phyloP scores from a whole-genome alignment of 768 basidiomycete genomes.

The Sarcomyxa edulis region DNA sequence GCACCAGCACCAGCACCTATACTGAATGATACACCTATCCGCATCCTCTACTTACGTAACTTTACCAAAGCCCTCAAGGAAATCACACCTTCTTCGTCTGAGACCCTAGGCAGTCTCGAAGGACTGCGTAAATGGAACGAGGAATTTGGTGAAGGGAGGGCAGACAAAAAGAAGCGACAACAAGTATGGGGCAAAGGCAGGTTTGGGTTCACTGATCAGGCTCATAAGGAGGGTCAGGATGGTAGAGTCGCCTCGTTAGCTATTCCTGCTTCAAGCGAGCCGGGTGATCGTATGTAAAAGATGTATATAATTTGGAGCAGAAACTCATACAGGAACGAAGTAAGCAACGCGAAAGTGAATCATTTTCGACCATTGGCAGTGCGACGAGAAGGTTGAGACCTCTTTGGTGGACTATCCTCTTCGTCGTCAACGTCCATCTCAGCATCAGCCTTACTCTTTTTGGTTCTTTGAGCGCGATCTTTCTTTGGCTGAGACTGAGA shows the following conservation, averaged over 20 bases:
- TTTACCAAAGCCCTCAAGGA: conserved; percentile 84
- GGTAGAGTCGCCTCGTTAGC: conserved; percentile 30
- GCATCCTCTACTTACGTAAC: conserved; percentile 52
- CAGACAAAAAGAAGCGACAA: conserved; percentile 52
- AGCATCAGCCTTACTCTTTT: too few species aligned
- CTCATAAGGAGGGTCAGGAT: conserved; percentile 29
- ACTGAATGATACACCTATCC: conserved; percentile 10
- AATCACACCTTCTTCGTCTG: conserved; percentile 86
- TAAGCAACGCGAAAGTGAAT: too few species aligned
- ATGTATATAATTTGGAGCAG: too few species aligned
- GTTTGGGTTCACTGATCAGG: conserved; percentile 75
- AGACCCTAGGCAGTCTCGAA: conserved; percentile 67
- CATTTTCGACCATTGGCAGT: too few species aligned
- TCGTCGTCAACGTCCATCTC: too few species aligned
- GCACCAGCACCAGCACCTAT: conserved; percentile 3
- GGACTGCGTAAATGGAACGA: conserved; percentile 89
- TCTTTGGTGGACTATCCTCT: too few species aligned
- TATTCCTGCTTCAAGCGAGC: not conserved
- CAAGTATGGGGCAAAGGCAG: conserved; percentile 84
- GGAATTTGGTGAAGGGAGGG: conserved; percentile 85
- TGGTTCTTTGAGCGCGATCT: too few species aligned
- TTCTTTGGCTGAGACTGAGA: too few species aligned
- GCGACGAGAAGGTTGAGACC: too few species aligned
- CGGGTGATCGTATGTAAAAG: too few species aligned
- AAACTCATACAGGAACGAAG: too few species aligned